Evolutionary conservation across 2,329 filamentous ascomycete genomes (phyloP).

Genomic region (Monilinia laxa): DNA sequence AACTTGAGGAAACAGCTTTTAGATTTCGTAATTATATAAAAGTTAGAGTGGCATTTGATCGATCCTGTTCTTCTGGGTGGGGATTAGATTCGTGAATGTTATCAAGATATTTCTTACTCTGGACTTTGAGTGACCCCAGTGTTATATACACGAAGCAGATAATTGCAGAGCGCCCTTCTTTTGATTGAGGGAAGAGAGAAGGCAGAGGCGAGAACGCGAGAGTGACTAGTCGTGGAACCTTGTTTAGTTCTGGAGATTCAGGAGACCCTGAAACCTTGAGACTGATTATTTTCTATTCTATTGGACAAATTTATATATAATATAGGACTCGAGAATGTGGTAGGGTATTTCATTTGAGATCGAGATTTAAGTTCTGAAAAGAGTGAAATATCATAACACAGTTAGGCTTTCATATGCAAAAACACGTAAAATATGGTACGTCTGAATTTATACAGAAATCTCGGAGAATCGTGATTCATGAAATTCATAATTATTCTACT

Average conservation of each 20-base stretch:
- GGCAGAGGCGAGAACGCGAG: not conserved
- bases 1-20: not conserved
- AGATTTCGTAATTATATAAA: not conserved
- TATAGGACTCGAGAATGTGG: not conserved
- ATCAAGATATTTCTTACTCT: not conserved
- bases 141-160: not conserved
- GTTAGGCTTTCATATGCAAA: not conserved
- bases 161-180: too few species aligned
- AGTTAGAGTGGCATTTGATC: not conserved
- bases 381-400: not conserved
- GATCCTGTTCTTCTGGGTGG: too few species aligned
- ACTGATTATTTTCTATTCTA: not conserved
- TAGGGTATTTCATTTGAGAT: not conserved
- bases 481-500: not conserved
- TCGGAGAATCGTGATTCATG: not conserved
- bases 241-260: not conserved
- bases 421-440: too few species aligned
- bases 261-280: not conserved
- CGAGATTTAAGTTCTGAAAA: too few species aligned
- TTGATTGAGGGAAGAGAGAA: not conserved
- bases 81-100: not conserved
- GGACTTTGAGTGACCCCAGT: too few species aligned
- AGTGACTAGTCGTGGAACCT: not conserved
- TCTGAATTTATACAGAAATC: fast-evolving
- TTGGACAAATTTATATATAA: not conserved